Percentiles rank a stretch among this genome's conserved stretches.
These are phyloP conservation scores for Blastomyces gilchristii DNA, from an alignment of 2,329 filamentous ascomycete genomes.

Conservation along the genomic window DNA sequence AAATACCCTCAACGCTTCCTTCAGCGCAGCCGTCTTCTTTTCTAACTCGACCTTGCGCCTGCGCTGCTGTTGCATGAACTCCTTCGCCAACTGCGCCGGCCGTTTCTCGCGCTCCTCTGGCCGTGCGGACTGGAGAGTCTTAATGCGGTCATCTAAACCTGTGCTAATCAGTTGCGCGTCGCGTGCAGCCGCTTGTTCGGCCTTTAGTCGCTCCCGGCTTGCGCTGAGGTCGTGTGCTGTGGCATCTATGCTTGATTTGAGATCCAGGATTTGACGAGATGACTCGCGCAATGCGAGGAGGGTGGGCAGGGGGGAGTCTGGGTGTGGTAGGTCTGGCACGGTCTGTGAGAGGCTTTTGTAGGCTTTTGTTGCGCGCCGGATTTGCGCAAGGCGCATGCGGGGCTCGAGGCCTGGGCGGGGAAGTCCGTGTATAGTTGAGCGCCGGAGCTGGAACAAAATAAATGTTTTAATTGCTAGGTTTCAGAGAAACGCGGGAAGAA, in stretches of 20 bases:
- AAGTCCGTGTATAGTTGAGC: constrained; percentile 17
- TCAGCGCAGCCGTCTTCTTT: constrained; percentile 49
- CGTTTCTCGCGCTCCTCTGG: constrained; percentile 38
- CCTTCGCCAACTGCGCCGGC: constrained; percentile 51
- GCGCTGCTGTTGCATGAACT: constrained; percentile 52
- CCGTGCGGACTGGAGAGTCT: constrained; percentile 34
- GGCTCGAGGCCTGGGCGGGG: constrained; percentile 23
- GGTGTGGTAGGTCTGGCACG: constrained; percentile 53
- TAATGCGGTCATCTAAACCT: constrained; percentile 49
- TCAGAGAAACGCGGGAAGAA: background rate
- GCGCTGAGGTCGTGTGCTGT: constrained; percentile 32
- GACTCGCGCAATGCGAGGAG: constrained; percentile 61
- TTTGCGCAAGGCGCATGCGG: constrained; percentile 34
- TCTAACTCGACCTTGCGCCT: constrained; percentile 52
- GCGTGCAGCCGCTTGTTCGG: constrained; percentile 38
- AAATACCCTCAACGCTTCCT: constrained; percentile 57
- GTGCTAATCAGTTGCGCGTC: constrained; percentile 40
- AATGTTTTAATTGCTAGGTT: background rate
- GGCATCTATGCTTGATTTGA: constrained; percentile 47
- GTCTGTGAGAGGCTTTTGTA: constrained; percentile 54
- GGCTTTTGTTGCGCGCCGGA: constrained; percentile 49
- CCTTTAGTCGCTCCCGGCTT: constrained; percentile 32
- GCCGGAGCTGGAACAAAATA: constrained; percentile 2
- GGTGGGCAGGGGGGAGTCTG: constrained; percentile 58
- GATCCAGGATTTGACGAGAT: constrained; percentile 54